Percentiles rank a stretch among this genome's conserved stretches.
Evolutionary conservation across 306 rosid species (phyloP).

Genomic region (Sophora flavescens): DNA sequence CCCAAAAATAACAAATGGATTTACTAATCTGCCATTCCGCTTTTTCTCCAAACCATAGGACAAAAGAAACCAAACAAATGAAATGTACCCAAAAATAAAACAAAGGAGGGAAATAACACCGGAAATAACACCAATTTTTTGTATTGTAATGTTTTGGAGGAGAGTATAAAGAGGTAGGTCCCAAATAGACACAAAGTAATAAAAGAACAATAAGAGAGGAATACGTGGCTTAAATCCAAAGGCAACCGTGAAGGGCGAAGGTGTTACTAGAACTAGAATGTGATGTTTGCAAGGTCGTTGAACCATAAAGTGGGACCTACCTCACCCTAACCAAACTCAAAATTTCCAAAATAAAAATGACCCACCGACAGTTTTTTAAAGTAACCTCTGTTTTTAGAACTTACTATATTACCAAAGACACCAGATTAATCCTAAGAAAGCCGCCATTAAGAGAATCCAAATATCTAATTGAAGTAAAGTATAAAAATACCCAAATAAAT

Average conservation of each 20-base stretch:
- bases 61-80: slow-evolving; percentile 34
- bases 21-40: slow-evolving; percentile 25
- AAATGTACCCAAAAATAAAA: not conserved
- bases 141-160: slow-evolving; percentile 22
- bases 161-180: slow-evolving; percentile 35
- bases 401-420: not conserved
- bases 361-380: slow-evolving; percentile 69
- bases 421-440: slow-evolving; percentile 24
- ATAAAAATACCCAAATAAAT: not conserved
- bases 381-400: slow-evolving; percentile 33
- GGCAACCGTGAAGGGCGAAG: slow-evolving; percentile 44
- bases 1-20: slow-evolving; percentile 5
- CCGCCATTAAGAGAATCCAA: slow-evolving; percentile 31
- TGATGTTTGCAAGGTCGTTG: slow-evolving; percentile 40
- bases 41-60: slow-evolving; percentile 34
- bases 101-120: not conserved
- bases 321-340: slow-evolving; percentile 2
- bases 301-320: slow-evolving; percentile 55
- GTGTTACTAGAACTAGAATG: slow-evolving; percentile 8
- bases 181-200: slow-evolving; percentile 6
- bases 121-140: slow-evolving; percentile 6
- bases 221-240: slow-evolving; percentile 52
- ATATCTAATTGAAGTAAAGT: slow-evolving; percentile 23
- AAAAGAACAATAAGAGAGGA: not conserved
- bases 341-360: slow-evolving; percentile 36